Evolutionary conservation across 2,329 filamentous ascomycete genomes (phyloP).

Genomic region (Leptographium lundbergii): DNA sequence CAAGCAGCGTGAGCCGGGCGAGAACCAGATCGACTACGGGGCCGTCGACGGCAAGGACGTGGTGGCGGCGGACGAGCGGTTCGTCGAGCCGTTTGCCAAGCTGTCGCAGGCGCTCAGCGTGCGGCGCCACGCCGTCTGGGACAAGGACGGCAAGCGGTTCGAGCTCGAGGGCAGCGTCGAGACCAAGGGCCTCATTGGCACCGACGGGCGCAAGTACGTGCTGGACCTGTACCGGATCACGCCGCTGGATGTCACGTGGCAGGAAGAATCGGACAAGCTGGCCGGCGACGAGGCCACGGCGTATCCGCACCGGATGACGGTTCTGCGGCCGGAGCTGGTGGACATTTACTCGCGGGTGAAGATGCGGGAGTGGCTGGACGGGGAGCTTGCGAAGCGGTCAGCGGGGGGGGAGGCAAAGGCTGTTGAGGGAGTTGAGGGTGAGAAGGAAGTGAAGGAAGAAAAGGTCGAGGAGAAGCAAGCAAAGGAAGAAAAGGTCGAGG

Average conservation of each 20-base stretch:
- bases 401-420: conserved; percentile 7
- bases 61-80: conserved; percentile 80
- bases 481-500: background rate
- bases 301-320: conserved; percentile 95
- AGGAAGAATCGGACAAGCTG: conserved; percentile 53
- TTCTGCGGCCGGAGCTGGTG: conserved; percentile 79
- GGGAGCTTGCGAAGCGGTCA: conserved; percentile 54
- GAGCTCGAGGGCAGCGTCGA: conserved; percentile 93
- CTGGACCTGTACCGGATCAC: conserved; percentile 92
- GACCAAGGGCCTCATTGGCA: conserved; percentile 94
- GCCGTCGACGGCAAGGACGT: conserved; percentile 95
- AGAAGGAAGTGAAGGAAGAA: background rate
- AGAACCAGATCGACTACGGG: conserved; percentile 98
- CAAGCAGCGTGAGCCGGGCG: conserved; percentile 92
- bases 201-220: conserved; percentile 94
- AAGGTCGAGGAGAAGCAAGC: background rate
- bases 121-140: conserved; percentile 94
- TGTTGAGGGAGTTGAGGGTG: background rate
- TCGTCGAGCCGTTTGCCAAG: conserved; percentile 73
- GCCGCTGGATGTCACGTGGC: conserved; percentile 79
- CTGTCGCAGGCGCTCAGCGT: conserved; percentile 82
- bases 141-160: conserved; percentile 83
- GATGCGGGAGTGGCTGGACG: conserved; percentile 79
- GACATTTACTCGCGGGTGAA: conserved; percentile 75
- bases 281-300: conserved; percentile 29